Conservation (phyloP, 805 yeast genomes). For the Pachysolen tannophilus region DNA sequence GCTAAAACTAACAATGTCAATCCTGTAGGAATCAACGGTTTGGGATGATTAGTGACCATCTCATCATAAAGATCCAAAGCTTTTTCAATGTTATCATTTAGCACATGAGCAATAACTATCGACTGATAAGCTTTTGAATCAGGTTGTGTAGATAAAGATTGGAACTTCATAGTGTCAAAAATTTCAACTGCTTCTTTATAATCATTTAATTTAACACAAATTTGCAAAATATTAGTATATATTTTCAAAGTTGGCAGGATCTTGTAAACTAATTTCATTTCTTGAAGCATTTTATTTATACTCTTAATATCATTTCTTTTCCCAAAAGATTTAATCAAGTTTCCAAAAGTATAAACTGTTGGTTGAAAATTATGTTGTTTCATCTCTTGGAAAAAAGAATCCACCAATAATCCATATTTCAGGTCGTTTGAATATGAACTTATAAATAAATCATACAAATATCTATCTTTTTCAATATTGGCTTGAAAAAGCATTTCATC, state of each 20-base stretch:
- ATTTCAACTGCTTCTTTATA: constrained; percentile 58
- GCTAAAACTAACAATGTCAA: constrained; percentile 51
- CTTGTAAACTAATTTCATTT: constrained; percentile 27
- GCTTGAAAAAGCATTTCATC: constrained; percentile 31
- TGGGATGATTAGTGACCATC: constrained; percentile 32
- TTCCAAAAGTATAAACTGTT: constrained; percentile 32
- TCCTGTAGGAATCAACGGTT: constrained; percentile 30
- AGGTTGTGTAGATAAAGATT: constrained; percentile 60
- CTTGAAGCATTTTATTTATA: constrained; percentile 28
- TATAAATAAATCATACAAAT: constrained; percentile 30
- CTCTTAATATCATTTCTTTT: constrained; percentile 27
- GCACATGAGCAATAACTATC: constrained; percentile 59
- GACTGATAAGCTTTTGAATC: constrained; percentile 60
- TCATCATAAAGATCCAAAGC: constrained; percentile 74
- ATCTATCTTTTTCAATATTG: constrained; percentile 20
- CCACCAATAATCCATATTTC: constrained; percentile 22
- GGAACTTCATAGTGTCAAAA: constrained; percentile 81
- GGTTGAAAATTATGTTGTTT: constrained; percentile 19
- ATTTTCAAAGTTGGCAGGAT: constrained; percentile 36
- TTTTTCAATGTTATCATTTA: constrained; percentile 56
- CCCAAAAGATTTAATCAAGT: constrained; percentile 37
- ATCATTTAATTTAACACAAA: constrained; percentile 45
- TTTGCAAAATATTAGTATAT: constrained; percentile 51
- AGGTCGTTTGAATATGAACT: constrained; percentile 18
- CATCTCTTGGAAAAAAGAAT: constrained; percentile 23